Base-by-base conservation (phyloP, 2,329 filamentous ascomycete genomes). In the Fusarium sp. region DNA sequence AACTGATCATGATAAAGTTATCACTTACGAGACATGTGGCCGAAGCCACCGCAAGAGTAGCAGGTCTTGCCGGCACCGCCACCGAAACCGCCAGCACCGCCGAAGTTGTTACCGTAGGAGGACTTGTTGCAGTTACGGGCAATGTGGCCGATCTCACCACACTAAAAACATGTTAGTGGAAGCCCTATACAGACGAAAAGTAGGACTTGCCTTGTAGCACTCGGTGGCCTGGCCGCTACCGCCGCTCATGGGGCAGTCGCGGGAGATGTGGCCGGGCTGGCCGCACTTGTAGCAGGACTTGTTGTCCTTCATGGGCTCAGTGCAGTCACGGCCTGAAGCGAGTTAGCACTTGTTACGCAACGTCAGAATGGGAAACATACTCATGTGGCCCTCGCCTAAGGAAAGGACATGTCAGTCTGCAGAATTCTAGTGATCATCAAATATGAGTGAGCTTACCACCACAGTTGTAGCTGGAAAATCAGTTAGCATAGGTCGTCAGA, bases 11-110 rank as follows among this genome's bases (percentile, higher is more conserved):
- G 6, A 43, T 25, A 20, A n/a, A 16, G 24, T 8, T 9, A 27
- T 22, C 32, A 86, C 88, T 78, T 80, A 87, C 95, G 92, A 80
- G 93, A 95, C 92, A 97, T 95, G 87, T 99, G 96, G 79, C 95
- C 95, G 80, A 94, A 95, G 74, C 96, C 96, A 77, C 96, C 96
- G 85, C 96, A 98, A 46, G 94, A 97, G 88, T 98, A 99, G 91
- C 96, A 98, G 76, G 94, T 98, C 87, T 95, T 94, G 78, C 89
- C 87, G 67, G 86, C 84, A 74, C 85, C 84, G 70, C 86, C 84
- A 65, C 86, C 83, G 71, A 83, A 86, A 63, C 83, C 82, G 77
- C 54, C 54, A 16, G 46, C 46, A 4, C 84, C 86, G 78, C 78
- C 79, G 73, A 77, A 77, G 72, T 78, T 79, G 72, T 86, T 88